Evolutionary conservation across 2,329 filamentous ascomycete genomes (phyloP), one percentile per base, ranked within the genome.

Genomic region (Xylaria polymorpha): DNA sequence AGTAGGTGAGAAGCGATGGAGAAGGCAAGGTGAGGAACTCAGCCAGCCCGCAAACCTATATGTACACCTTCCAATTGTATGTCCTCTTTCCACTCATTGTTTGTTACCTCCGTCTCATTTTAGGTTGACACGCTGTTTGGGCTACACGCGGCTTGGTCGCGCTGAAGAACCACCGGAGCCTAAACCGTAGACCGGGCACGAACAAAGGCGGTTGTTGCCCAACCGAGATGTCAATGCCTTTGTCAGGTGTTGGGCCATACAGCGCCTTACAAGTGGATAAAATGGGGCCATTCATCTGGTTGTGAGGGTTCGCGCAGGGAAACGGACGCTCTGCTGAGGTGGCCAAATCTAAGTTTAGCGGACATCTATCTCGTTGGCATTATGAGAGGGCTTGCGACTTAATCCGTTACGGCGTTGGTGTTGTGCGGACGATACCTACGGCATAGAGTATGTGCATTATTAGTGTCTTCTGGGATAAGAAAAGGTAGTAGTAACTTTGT

Each of bases 281-380:
- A 6, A 4, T 51, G 29, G 57, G 57, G 14, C 56, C 66, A 68
- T 55, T 68, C 43, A 61, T 4, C 20, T 50, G 39, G 10, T 15
- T 37, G 48, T 55, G n/a, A 50, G 35, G 51, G 50, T 64, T 53
- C 35, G n/a, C n/a, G 53, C 25, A 63, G 53, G 53, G 35, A 50
- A 25, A 41, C 25, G 14, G n/a, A 41, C 25, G 14, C 20, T 41
- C 18, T 35, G 44, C 48, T 61, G 22, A 64, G 43, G 5, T 59
- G 53, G 37, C 4, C n/a, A 37, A 20, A 10, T 48, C 39, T 32
- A 20, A 35, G 29, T 32, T 35, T 15, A n/a, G 48, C 35, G 20
- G 9, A 51, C n/a, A 22, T 29, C 25, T 37, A 18, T 35, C 22
- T 51, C 6, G 20, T 48, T 56, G 61, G 48, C 65, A 67, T 46